A percentile compares a stretch with the other conserved stretches of the same genome.
These are phyloP conservation scores for Citropsis articulata DNA, from an alignment of 345 rosid genomes.

Conservation along the genomic window DNA sequence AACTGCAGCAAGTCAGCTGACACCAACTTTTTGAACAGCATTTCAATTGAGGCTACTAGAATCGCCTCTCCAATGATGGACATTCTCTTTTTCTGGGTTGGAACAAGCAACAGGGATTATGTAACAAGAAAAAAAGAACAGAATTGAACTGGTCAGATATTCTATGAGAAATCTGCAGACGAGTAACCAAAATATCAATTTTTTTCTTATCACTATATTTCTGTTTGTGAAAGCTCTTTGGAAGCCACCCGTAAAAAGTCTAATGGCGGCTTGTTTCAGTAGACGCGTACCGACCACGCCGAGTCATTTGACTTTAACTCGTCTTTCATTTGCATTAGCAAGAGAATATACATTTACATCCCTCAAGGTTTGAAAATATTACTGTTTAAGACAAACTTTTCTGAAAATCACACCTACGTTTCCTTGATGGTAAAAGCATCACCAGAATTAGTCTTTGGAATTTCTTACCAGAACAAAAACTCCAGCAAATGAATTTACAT, in stretches of 20 bases:
- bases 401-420: neutral
- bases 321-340: too few species aligned
- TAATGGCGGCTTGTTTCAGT: neutral
- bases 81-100: neutral
- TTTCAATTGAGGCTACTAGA: neutral
- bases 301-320: neutral
- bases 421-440: neutral
- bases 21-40: neutral
- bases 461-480: too few species aligned
- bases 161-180: neutral
- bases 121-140: too few species aligned
- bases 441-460: too few species aligned
- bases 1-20: slow-evolving; percentile 3
- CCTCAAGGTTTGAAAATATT: neutral
- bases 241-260: neutral
- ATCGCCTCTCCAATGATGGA: neutral
- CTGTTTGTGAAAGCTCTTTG: neutral
- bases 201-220: too few species aligned
- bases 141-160: too few species aligned
- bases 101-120: too few species aligned
- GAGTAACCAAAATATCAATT: too few species aligned
- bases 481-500: too few species aligned
- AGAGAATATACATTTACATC: neutral
- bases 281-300: neutral
- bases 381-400: neutral